Percentiles rank a stretch among this genome's conserved stretches.
Evolutionary conservation across 2,329 filamentous ascomycete genomes (phyloP).

Genomic region (Pezicula rhizophila): DNA sequence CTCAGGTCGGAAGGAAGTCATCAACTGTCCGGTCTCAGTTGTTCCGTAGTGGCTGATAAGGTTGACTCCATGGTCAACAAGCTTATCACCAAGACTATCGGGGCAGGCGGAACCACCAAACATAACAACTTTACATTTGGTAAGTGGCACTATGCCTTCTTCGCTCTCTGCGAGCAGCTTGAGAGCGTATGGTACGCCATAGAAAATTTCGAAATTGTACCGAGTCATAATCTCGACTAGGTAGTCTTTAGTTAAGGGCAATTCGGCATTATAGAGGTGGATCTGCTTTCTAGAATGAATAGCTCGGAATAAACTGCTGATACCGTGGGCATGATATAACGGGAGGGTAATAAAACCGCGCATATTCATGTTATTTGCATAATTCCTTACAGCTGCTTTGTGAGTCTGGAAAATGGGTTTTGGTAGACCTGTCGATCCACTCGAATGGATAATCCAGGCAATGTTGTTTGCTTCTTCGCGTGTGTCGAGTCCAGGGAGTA

Average conservation of each 20-base stretch:
- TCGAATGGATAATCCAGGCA: slow-evolving; percentile 21
- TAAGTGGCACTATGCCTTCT: slow-evolving; percentile 44
- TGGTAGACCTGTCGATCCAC: slow-evolving; percentile 52
- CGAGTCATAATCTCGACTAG: slow-evolving; percentile 37
- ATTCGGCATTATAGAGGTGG: slow-evolving; percentile 45
- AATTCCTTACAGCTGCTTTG: slow-evolving; percentile 39
- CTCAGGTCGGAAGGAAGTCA: slow-evolving; percentile 45
- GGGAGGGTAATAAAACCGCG: slow-evolving; percentile 49
- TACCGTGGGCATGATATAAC: slow-evolving; percentile 52
- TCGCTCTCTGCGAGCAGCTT: slow-evolving; percentile 55
- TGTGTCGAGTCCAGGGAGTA: slow-evolving; percentile 36
- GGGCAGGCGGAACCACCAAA: slow-evolving; percentile 53
- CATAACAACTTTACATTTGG: slow-evolving; percentile 44
- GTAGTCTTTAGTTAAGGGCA: slow-evolving; percentile 47
- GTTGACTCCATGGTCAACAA: slow-evolving; percentile 47
- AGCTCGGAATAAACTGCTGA: slow-evolving; percentile 47
- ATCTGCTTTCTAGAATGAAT: slow-evolving; percentile 44
- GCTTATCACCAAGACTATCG: slow-evolving; percentile 47
- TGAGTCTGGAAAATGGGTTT: slow-evolving; percentile 58
- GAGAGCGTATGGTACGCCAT: slow-evolving; percentile 56
- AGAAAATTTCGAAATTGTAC: slow-evolving; percentile 45
- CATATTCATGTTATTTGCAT: slow-evolving; percentile 29
- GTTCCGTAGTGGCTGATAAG: slow-evolving; percentile 52
- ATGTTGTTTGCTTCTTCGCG: too few species aligned
- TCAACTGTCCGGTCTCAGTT: slow-evolving; percentile 56